Evolutionary conservation across 805 yeast genomes (phyloP).

Genomic region (Naumovozyma castellii): DNA sequence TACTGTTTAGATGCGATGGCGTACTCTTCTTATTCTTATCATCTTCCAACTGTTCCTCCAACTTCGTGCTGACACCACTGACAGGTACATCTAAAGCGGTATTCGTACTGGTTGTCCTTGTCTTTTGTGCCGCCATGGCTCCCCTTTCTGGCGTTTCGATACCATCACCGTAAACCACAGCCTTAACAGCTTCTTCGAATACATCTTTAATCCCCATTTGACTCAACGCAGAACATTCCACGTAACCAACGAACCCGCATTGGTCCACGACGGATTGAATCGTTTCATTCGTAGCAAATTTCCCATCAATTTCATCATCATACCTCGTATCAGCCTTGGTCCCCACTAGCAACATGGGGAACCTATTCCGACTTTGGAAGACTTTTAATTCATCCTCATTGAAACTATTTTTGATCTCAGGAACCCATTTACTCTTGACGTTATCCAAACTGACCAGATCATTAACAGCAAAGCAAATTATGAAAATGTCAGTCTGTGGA

Average conservation of each 20-base stretch:
- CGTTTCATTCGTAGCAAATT: constrained; percentile 51
- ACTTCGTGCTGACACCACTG: too few relatives aligned
- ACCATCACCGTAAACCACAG: constrained; percentile 40
- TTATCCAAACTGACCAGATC: constrained; percentile 72
- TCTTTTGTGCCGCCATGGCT: too few relatives aligned
- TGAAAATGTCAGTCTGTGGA: constrained; percentile 81
- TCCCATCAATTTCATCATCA: constrained; percentile 50
- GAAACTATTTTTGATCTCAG: constrained; percentile 78
- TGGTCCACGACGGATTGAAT: constrained; percentile 60
- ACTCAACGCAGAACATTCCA: constrained; percentile 86
- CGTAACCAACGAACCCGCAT: constrained; percentile 59
- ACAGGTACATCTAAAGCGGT: too few relatives aligned
- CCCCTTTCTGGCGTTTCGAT: too few relatives aligned
- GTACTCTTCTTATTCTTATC: too few relatives aligned
- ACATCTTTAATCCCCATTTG: constrained; percentile 77
- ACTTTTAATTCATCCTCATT: constrained; percentile 37
- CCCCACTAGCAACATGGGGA: constrained; percentile 60
- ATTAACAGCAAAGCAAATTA: constrained; percentile 75
- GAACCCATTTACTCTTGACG: constrained; percentile 71
- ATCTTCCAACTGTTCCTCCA: too few relatives aligned
- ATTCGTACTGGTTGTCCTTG: too few relatives aligned
- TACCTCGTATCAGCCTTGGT: constrained; percentile 69
- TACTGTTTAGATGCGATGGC: too few relatives aligned
- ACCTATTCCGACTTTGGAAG: constrained; percentile 8
- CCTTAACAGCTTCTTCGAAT: constrained; percentile 68